These are phyloP conservation scores for Aspergillus hancockii DNA, from an alignment of 495 filamentous ascomycete species.

Conservation along the genomic window DNA sequence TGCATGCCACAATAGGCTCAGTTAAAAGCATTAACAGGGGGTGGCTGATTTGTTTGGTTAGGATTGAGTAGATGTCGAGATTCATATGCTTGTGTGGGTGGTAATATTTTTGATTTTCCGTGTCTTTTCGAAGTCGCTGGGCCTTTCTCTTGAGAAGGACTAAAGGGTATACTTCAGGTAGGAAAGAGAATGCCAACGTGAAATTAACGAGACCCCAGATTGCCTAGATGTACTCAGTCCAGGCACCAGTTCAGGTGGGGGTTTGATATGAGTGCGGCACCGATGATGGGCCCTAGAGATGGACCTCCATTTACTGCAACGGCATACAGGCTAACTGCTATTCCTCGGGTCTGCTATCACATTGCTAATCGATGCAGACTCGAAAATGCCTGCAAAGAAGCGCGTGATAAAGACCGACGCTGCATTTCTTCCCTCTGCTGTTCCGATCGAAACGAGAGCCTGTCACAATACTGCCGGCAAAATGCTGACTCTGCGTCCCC, in stretches of 20 bases:
- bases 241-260: constrained; percentile 42
- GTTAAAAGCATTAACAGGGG: constrained; percentile 42
- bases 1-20: constrained; percentile 41
- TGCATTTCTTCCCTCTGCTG: constrained; percentile 36
- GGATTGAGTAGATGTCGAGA: constrained; percentile 29
- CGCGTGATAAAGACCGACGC: constrained; percentile 42
- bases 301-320: constrained; percentile 45
- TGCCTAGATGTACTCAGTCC: constrained; percentile 40
- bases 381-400: constrained; percentile 51
- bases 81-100: constrained; percentile 44
- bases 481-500: constrained; percentile 40
- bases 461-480: constrained; percentile 48
- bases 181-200: constrained; percentile 27
- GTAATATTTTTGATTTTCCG: constrained; percentile 34
- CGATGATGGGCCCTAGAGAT: constrained; percentile 45
- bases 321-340: constrained; percentile 45
- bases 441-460: constrained; percentile 46
- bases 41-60: constrained; percentile 36
- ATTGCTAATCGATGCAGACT: constrained; percentile 46
- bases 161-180: constrained; percentile 35
- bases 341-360: constrained; percentile 41
- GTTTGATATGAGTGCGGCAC: constrained; percentile 44
- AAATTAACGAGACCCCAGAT: constrained; percentile 32
- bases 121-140: constrained; percentile 28
- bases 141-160: constrained; percentile 37